Conservation (phyloP, 148 eudicot genomes). For the Arctostaphylos glauca region DNA sequence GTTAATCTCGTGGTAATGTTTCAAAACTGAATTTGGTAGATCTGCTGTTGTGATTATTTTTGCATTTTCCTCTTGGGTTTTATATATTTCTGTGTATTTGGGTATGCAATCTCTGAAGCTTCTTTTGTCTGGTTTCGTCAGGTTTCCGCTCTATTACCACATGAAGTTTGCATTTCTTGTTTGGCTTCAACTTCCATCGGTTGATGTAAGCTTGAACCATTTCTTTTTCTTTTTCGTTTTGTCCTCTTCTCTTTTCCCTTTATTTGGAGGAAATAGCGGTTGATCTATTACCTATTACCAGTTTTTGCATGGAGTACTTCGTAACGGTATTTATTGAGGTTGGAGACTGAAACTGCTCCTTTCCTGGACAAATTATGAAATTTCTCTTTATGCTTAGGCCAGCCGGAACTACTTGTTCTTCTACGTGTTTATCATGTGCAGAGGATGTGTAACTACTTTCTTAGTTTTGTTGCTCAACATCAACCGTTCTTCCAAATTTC, state of each 20-base stretch:
- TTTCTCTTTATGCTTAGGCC: not conserved
- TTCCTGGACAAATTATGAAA: not conserved
- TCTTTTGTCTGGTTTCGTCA: slow-evolving; percentile 30
- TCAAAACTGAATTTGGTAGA: slow-evolving; percentile 7
- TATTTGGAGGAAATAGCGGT: not conserved
- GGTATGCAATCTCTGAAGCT: slow-evolving; percentile 15
- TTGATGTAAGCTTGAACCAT: slow-evolving; percentile 48
- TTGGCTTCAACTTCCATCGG: slow-evolving; percentile 94
- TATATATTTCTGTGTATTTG: not conserved
- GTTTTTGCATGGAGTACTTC: not conserved
- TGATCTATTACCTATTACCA: not conserved
- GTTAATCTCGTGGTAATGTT: slow-evolving; percentile 68
- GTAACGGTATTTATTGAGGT: not conserved
- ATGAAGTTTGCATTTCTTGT: slow-evolving; percentile 95
- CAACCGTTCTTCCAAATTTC: not conserved
- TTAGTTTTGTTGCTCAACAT: not conserved
- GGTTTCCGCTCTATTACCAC: slow-evolving; percentile 88
- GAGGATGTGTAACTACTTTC: not conserved
- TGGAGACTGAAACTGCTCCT: not conserved
- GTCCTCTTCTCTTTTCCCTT: not conserved
- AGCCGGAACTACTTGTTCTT: not conserved
- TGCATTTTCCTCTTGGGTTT: slow-evolving; percentile 10
- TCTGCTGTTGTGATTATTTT: not conserved
- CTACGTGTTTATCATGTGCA: not conserved
- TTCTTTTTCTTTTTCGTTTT: not conserved